phyloP scores from a whole-genome alignment of 169 alveolate genomes.

The Plasmodium sp. region DNA sequence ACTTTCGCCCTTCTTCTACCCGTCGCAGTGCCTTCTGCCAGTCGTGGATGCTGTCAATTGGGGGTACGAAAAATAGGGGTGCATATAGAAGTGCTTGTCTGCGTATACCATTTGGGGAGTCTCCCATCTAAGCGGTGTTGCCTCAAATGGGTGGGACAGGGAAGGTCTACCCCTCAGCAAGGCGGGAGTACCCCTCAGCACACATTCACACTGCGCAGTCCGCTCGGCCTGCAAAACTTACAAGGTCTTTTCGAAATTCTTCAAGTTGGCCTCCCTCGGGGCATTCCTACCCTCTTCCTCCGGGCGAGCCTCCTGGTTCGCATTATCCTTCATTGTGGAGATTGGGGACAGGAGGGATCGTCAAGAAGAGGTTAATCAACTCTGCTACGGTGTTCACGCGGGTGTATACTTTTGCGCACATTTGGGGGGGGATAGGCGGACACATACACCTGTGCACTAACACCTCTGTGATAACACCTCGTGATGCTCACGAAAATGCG shows the following conservation, averaged over 20 bases:
- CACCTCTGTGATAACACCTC: background rate
- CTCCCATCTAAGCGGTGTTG: background rate
- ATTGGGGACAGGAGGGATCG: background rate
- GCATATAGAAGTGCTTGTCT: background rate
- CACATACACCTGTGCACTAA: background rate
- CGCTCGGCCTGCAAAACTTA: background rate
- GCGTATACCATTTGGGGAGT: background rate
- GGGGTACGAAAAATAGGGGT: background rate
- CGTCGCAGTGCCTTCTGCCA: slow-evolving; percentile 54
- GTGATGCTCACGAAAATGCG: background rate
- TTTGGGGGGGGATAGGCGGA: background rate
- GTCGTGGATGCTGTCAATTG: slow-evolving; percentile 15
- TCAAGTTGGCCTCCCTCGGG: background rate
- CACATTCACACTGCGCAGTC: background rate
- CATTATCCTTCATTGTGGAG: background rate
- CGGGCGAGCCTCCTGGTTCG: background rate
- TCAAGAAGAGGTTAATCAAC: background rate
- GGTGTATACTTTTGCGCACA: background rate
- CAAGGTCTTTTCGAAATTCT: slow-evolving; percentile 43
- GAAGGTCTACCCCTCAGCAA: too few species aligned
- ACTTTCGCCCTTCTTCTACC: slow-evolving; percentile 60
- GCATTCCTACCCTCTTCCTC: slow-evolving; percentile 7
- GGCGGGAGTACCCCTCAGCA: too few species aligned
- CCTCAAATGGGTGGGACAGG: too few species aligned
- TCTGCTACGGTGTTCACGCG: background rate